phyloP scores from a whole-genome alignment of 2,329 filamentous ascomycete genomes.

The Talaromyces sp. region DNA sequence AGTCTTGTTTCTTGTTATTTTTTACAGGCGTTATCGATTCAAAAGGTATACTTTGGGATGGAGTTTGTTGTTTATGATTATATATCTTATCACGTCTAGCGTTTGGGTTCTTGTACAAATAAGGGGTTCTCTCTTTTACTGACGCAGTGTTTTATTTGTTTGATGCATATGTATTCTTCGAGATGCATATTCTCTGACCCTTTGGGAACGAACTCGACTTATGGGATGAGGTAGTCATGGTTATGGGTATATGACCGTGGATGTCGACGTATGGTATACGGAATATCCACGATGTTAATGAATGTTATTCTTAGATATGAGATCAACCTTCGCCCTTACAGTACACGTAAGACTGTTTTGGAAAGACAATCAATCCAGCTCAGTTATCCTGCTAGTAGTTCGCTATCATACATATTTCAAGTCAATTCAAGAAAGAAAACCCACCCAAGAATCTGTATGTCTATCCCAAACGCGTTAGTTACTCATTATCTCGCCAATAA shows the following conservation, averaged over 20 bases:
- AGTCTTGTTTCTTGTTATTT: not conserved
- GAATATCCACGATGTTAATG: not conserved
- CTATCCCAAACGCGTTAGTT: not conserved
- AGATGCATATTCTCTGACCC: too few species aligned
- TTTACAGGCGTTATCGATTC: not conserved
- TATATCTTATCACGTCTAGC: slow-evolving; percentile 2
- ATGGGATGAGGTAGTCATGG: too few species aligned
- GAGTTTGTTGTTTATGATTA: not conserved
- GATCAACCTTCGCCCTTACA: too few species aligned
- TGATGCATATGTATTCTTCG: not conserved
- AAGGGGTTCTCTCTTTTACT: not conserved
- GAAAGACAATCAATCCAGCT: too few species aligned
- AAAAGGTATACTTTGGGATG: not conserved
- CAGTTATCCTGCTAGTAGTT: too few species aligned
- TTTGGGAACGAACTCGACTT: too few species aligned
- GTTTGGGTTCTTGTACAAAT: slow-evolving; percentile 3
- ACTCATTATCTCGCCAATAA: slow-evolving; percentile 7
- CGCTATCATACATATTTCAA: too few species aligned
- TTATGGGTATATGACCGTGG: too few species aligned
- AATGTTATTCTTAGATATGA: not conserved
- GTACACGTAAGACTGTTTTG: too few species aligned
- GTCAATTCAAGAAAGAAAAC: too few species aligned
- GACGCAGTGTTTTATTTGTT: not conserved
- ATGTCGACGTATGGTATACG: not conserved
- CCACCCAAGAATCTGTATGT: too few species aligned